phyloP scores from a whole-genome alignment of 2,329 filamentous ascomycete genomes.

The Alternaria burnsii region DNA sequence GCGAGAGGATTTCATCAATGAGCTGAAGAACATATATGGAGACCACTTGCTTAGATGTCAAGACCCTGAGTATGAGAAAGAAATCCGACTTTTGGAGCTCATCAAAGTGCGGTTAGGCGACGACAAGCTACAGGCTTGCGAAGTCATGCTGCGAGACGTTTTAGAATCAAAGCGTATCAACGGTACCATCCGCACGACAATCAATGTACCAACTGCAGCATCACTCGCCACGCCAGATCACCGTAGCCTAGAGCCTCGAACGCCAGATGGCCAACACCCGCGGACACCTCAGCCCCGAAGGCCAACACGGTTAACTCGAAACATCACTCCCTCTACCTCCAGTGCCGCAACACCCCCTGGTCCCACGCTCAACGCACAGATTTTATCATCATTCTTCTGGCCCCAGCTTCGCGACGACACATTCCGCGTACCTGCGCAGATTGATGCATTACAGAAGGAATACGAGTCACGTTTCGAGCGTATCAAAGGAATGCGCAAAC shows the following conservation, averaged over 20 bases:
- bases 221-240: slow-evolving; percentile 31
- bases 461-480: slow-evolving; percentile 81
- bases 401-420: slow-evolving; percentile 76
- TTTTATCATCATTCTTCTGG: slow-evolving; percentile 94
- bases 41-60: slow-evolving; percentile 76
- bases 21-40: slow-evolving; percentile 88
- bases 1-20: slow-evolving; percentile 92
- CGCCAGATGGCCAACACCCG: slow-evolving; percentile 31
- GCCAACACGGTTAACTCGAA: slow-evolving; percentile 20
- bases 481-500: slow-evolving; percentile 83
- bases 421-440: slow-evolving; percentile 69
- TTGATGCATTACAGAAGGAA: slow-evolving; percentile 68
- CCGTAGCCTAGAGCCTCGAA: slow-evolving; percentile 23
- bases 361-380: slow-evolving; percentile 74
- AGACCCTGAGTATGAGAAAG: slow-evolving; percentile 74
- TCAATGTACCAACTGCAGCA: slow-evolving; percentile 13
- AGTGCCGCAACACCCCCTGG: slow-evolving; percentile 43
- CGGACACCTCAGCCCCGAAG: slow-evolving; percentile 40
- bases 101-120: slow-evolving; percentile 91
- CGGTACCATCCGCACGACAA: slow-evolving; percentile 52
- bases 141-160: slow-evolving; percentile 97
- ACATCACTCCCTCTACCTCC: slow-evolving; percentile 24
- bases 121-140: slow-evolving; percentile 84
- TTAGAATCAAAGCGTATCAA: slow-evolving; percentile 82
- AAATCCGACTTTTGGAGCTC: slow-evolving; percentile 80